Conservation (phyloP, 768 basidiomycete species). For the Tricholoma bakamatsutake region DNA sequence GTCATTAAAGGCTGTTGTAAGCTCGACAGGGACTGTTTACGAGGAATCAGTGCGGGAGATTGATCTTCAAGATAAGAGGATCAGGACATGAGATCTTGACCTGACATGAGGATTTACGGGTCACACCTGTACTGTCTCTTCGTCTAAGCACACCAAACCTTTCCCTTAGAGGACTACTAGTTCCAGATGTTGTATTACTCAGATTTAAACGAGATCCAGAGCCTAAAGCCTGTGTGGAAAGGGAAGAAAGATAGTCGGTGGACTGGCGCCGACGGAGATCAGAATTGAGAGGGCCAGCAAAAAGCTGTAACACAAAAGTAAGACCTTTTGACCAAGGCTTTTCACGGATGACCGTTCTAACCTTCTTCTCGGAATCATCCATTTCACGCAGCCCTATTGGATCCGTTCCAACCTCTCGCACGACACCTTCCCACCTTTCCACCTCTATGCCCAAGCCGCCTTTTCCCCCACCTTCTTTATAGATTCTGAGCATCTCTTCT, state of each 20-base stretch:
- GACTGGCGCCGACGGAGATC: slow-evolving; percentile 85
- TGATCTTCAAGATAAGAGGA: slow-evolving; percentile 42
- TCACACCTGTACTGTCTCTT: slow-evolving; percentile 64
- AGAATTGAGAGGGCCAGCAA: slow-evolving; percentile 78
- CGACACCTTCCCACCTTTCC: slow-evolving; percentile 86
- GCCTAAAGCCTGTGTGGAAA: slow-evolving; percentile 41
- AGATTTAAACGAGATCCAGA: slow-evolving; percentile 55
- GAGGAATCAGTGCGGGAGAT: slow-evolving; percentile 45
- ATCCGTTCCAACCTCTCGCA: slow-evolving; percentile 66
- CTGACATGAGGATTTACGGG: slow-evolving; percentile 2
- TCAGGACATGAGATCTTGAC: slow-evolving; percentile 12
- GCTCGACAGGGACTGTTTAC: slow-evolving; percentile 66
- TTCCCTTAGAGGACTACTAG: slow-evolving; percentile 58
- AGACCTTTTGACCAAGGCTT: slow-evolving; percentile 18
- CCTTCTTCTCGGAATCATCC: slow-evolving; percentile 85
- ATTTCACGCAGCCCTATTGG: slow-evolving; percentile 77
- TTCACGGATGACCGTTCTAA: slow-evolving; percentile 28
- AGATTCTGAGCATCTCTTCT: slow-evolving; percentile 80
- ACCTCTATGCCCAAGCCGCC: slow-evolving; percentile 79
- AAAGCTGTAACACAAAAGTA: slow-evolving; percentile 48
- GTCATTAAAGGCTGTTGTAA: slow-evolving; percentile 48
- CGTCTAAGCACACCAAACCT: slow-evolving; percentile 60
- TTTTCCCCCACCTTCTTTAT: slow-evolving; percentile 70
- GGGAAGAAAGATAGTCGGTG: slow-evolving; percentile 60
- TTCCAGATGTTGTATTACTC: slow-evolving; percentile 33